These are phyloP conservation scores for Exophiala phaeomuriformis DNA, from an alignment of 2,329 filamentous ascomycete species.

Conservation along the genomic window DNA sequence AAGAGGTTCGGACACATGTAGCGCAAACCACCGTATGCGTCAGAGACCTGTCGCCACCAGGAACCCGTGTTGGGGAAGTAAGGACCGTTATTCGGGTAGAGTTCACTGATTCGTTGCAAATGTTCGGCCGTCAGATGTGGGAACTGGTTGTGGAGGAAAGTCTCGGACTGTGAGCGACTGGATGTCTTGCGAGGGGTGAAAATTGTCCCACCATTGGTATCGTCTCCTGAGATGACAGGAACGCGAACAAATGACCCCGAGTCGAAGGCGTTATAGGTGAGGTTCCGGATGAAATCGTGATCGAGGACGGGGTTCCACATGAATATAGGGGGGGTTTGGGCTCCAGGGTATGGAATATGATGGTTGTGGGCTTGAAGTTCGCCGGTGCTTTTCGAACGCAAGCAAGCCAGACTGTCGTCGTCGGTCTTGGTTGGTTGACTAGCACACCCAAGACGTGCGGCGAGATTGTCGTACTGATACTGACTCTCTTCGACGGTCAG, in stretches of 20 bases:
- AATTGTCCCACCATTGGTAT: constrained; percentile 59
- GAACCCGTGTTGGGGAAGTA: constrained; percentile 44
- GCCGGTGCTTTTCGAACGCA: constrained; percentile 41
- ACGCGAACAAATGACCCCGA: constrained; percentile 46
- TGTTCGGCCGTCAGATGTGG: constrained; percentile 48
- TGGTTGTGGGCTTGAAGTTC: constrained; percentile 43
- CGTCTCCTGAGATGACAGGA: constrained; percentile 51
- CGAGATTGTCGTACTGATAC: constrained; percentile 47
- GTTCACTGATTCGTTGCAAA: constrained; percentile 44
- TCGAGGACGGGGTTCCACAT: constrained; percentile 49
- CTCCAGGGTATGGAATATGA: constrained; percentile 42
- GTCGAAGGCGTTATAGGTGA: constrained; percentile 44
- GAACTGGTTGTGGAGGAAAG: constrained; percentile 54
- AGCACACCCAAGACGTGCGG: constrained; percentile 44
- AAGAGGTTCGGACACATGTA: constrained; percentile 59
- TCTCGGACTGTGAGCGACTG: constrained; percentile 44
- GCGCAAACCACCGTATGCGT: constrained; percentile 57
- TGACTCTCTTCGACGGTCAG: constrained; percentile 45
- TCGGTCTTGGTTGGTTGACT: constrained; percentile 3
- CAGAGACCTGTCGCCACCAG: constrained; percentile 53
- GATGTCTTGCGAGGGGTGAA: constrained; percentile 49
- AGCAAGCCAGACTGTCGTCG: constrained; percentile 32
- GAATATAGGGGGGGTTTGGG: constrained; percentile 40
- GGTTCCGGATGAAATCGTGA: constrained; percentile 44
- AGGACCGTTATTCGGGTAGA: constrained; percentile 49